phyloP scores from a whole-genome alignment of 2,329 filamentous ascomycete genomes.

The Cladosporium austrohemisphaericum region DNA sequence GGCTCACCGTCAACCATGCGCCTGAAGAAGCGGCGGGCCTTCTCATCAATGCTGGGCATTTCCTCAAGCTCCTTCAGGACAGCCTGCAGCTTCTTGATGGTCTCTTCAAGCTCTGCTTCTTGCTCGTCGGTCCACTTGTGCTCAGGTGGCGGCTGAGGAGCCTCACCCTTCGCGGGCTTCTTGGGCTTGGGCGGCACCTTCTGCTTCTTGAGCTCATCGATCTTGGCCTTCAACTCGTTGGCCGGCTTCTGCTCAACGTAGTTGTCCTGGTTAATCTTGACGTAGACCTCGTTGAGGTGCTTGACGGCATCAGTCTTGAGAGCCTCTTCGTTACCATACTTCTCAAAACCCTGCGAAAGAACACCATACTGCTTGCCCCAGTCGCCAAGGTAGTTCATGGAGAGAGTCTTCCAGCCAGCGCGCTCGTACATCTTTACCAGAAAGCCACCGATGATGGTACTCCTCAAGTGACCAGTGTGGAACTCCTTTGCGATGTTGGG shows the following conservation, averaged over 20 bases:
- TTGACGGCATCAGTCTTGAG: constrained; percentile 72
- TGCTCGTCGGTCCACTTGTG: constrained; percentile 41
- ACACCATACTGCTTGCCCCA: constrained; percentile 75
- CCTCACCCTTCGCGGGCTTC: constrained; percentile 43
- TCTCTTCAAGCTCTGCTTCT: constrained; percentile 47
- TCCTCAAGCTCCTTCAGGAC: constrained; percentile 46
- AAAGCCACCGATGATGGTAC: constrained; percentile 73
- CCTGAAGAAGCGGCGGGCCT: constrained; percentile 68
- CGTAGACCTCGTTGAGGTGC: constrained; percentile 78
- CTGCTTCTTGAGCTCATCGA: constrained; percentile 39
- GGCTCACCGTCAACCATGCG: constrained; percentile 62
- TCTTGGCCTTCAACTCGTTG: constrained; percentile 46
- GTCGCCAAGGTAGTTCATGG: constrained; percentile 74
- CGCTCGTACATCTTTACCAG: constrained; percentile 65
- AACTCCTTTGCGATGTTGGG: constrained; percentile 86
- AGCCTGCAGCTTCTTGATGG: constrained; percentile 47
- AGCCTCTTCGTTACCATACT: constrained; percentile 69
- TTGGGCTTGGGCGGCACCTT: constrained; percentile 39
- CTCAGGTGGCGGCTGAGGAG: constrained; percentile 34
- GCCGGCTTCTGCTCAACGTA: constrained; percentile 63
- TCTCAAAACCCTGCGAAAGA: constrained; percentile 69
- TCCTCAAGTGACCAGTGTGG: constrained; percentile 69
- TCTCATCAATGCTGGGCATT: constrained; percentile 63
- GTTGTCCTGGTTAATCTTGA: constrained; percentile 65
- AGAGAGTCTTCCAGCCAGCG: constrained; percentile 66